Evolutionary conservation across 208 protist genomes (phyloP), one percentile per base, ranked within the genome.

Genomic region (Crithidia acanthocephali): DNA sequence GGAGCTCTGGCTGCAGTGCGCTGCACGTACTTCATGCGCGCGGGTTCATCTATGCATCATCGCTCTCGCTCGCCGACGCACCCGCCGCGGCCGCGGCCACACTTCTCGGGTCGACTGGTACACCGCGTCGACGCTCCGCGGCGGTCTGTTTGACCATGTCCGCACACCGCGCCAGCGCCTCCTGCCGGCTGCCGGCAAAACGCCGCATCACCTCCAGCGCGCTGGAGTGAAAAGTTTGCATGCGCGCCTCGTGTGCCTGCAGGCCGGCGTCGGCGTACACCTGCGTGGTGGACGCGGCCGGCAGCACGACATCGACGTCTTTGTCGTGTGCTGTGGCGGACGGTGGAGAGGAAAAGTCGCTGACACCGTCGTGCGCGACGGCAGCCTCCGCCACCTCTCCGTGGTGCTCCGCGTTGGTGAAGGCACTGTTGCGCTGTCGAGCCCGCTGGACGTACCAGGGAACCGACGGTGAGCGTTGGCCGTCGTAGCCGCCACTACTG

Each of bases 181-280:
- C 85, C 30, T 92, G 87, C 1, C 88, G 84, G 62, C 87, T 93
- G 30, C 81, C 78, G 15, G 87, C 86, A 53, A 96, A 91, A 33
- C 79, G 79, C 18, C 74, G 80, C 56, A 96, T 81, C 48, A 96
- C 84, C 32, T 92, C 85, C 23, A 86, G 78, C 18, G 88, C 91
- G n/a, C 78, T 90, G 42, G 79, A 18, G 75, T 91, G 86, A 70
- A 92, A 90, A 16, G 88, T 81, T 13, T 55, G 62, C 65, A 95
- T 79, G 27, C 87, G 76, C 16, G 74, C 76, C 58, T 91, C 87
- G 53, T 92, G 86, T 56, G 77, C 73, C 28, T 51, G 68, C 37
- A 74, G 45, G 5, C n/a, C 48, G 11, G 71, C 35, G 53, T 60
- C 47, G 15, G 28, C 23, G 65, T 62, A 72, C 35, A 67, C 64